Evolutionary conservation across 2,329 filamentous ascomycete genomes (phyloP), one percentile per base, ranked within the genome.

Genomic region (Cladosporium sp.): DNA sequence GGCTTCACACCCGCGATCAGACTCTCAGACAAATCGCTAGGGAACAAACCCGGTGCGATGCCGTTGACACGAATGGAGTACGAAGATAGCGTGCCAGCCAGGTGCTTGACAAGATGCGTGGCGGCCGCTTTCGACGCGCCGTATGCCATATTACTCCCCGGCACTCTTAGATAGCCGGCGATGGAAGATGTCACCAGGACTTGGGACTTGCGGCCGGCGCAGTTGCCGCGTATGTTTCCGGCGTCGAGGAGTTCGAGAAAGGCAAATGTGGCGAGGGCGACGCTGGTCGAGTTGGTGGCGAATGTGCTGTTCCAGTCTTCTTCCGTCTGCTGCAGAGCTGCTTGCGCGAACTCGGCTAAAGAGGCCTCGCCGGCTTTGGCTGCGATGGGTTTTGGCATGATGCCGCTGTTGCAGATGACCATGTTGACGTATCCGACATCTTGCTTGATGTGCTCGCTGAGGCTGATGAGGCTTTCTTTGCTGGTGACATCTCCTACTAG

Each of bases 1-100:
- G 39, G 18, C 9, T 39, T 43, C 3, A 50, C 36, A 11, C 47
- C 27, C 1, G 40, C 40, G 30, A 82, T 73, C 52, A 79, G 68
- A 2, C 68, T 65, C 0, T 71, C 73, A 1, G 82, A 74, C 76
- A 86, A 79, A 47, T 86, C 82, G 32, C 78, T 83, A 3, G 80
- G 78, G 61, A 84, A 87, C 30, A 86, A 44, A 1, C 77, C 78
- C 3, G 78, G 77, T 13, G 76, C 72, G 36, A 80, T 63, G 0
- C 72, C 73, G 61, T 80, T 80, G 13, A 74, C 70, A 1, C 77
- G 68, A 39, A 80, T 79, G 13, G 64, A 58, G 45, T 64, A 72
- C 18, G 55, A 68, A 29, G 55, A 74, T 53, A 65, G 58, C 1
- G 60, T 57, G 1, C 73, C 76, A 0, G 74, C 63, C 13, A 79